Conservation (phyloP, 768 basidiomycete genomes). For the Hebeloma cylindrosporum region DNA sequence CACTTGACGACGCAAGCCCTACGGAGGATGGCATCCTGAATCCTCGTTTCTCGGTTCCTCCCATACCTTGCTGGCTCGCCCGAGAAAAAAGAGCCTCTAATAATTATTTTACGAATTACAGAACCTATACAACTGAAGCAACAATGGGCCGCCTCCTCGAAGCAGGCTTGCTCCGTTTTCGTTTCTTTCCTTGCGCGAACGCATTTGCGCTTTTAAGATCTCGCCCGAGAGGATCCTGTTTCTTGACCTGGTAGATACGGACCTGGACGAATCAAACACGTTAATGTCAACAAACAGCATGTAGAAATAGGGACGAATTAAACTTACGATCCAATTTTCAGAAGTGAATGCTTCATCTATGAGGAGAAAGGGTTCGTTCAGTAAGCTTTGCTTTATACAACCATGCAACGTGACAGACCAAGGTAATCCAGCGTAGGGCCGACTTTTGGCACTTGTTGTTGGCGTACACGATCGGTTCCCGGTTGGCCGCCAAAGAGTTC, state of each 20-base stretch:
- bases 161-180: conserved; percentile 75
- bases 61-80: too few species aligned
- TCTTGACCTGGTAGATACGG: conserved; percentile 93
- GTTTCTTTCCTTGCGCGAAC: conserved; percentile 85
- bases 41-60: too few species aligned
- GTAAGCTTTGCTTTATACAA: not conserved
- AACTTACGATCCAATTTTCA: conserved; percentile 96
- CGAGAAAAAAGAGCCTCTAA: too few species aligned
- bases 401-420: conserved; percentile 48
- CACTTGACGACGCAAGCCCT: too few species aligned
- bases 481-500: conserved; percentile 80
- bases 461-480: conserved; percentile 84
- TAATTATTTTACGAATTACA: too few species aligned
- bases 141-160: conserved; percentile 54
- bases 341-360: conserved; percentile 98
- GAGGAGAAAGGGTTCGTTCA: conserved; percentile 11
- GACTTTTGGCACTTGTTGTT: conserved; percentile 73
- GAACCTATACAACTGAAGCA: too few species aligned
- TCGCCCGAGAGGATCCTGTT: conserved; percentile 88
- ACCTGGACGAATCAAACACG: conserved; percentile 43
- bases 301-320: conserved; percentile 22
- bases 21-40: too few species aligned
- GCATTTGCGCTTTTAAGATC: conserved; percentile 86
- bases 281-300: conserved; percentile 5
- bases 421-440: conserved; percentile 87